Evolutionary conservation across 2,329 filamentous ascomycete species (phyloP).

Genomic region (Pezicula neosporulosa): DNA sequence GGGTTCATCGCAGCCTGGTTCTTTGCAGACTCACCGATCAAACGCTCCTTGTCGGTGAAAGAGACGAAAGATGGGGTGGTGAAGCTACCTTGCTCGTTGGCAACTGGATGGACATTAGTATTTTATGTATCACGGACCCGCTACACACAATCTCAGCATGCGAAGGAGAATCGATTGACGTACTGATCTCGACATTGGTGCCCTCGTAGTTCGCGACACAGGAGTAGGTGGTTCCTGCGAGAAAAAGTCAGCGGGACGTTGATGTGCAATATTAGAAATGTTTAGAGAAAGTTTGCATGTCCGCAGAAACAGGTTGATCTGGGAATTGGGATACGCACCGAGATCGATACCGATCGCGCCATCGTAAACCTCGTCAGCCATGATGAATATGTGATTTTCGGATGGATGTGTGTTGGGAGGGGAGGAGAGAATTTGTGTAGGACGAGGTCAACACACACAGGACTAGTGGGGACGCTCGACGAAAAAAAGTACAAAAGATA

Average conservation of each 20-base stretch:
- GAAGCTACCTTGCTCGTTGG: conserved; percentile 99
- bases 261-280: background rate
- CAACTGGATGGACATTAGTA: conserved; percentile 51
- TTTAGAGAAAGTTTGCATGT: conserved; percentile 20
- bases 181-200: conserved; percentile 98
- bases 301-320: conserved; percentile 1
- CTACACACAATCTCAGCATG: conserved; percentile 3
- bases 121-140: conserved; percentile 14
- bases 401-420: conserved; percentile 11
- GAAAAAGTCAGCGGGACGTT: background rate
- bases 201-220: conserved; percentile 99
- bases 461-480: background rate
- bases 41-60: conserved; percentile 97
- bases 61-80: conserved; percentile 99
- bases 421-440: conserved; percentile 5
- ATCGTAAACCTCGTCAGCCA: conserved; percentile 98
- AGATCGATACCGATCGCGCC: conserved; percentile 99
- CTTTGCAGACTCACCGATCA: conserved; percentile 99
- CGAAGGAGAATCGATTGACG: conserved; percentile 30
- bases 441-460: background rate
- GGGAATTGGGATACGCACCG: conserved; percentile 56
- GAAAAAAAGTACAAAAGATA: background rate
- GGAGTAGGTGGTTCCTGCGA: conserved; percentile 94
- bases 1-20: conserved; percentile 99
- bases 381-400: conserved; percentile 45